Percentiles rank a stretch among this genome's conserved stretches.
Conservation (phyloP, 176 grass and related monocot species). For the Aegilops bicornis region DNA sequence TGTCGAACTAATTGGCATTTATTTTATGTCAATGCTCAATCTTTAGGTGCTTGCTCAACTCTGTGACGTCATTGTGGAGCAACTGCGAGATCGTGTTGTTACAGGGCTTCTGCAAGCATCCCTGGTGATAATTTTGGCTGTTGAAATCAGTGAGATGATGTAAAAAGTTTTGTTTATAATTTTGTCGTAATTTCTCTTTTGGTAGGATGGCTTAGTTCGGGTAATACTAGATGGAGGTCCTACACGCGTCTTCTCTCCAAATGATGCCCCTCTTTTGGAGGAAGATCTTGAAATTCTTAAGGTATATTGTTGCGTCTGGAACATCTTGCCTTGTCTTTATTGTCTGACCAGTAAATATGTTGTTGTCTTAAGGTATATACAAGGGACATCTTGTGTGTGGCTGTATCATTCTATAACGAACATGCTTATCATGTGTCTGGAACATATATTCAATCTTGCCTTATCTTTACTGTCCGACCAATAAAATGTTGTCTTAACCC, state of each 20-base stretch:
- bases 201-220: slow-evolving; percentile 89
- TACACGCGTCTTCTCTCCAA: slow-evolving; percentile 70
- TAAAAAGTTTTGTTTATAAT: slow-evolving; percentile 26
- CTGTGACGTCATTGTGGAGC: slow-evolving; percentile 84
- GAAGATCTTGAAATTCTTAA: slow-evolving; percentile 98
- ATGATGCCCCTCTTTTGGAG: slow-evolving; percentile 72
- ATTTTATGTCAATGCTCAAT: slow-evolving; percentile 27
- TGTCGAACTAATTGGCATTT: slow-evolving; percentile 6
- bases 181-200: slow-evolving; percentile 22
- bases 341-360: no score
- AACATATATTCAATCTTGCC: slow-evolving; percentile 15
- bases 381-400: not conserved
- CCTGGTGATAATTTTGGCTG: slow-evolving; percentile 60
- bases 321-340: no score
- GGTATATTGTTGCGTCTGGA: slow-evolving; percentile 24
- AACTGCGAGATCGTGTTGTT: slow-evolving; percentile 89
- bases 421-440: not conserved
- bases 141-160: slow-evolving; percentile 8
- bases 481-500: slow-evolving; percentile 22
- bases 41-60: slow-evolving; percentile 89
- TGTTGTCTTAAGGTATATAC: not conserved
- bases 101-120: slow-evolving; percentile 97
- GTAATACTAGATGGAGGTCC: slow-evolving; percentile 96
- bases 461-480: slow-evolving; percentile 2
- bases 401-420: not conserved